phyloP scores from a whole-genome alignment of 768 basidiomycete genomes.

The Collybiopsis luxurians region DNA sequence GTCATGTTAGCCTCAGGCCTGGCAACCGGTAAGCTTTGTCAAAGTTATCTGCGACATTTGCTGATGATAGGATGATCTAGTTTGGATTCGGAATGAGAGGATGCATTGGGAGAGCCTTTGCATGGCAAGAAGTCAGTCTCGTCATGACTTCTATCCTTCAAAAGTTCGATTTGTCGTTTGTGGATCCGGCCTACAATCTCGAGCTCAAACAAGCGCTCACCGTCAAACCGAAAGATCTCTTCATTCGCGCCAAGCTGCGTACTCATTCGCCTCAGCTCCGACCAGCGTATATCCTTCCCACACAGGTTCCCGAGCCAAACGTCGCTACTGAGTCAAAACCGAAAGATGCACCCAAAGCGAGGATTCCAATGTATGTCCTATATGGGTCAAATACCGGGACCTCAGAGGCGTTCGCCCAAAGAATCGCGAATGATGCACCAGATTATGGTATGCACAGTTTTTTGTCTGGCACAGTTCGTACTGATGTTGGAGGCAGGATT shows the following conservation, averaged over 20 bases:
- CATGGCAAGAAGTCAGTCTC: conserved; percentile 46
- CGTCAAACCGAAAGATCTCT: conserved; percentile 42
- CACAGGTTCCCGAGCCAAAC: conserved; percentile 9
- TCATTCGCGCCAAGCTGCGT: conserved; percentile 37
- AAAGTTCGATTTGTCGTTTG: conserved; percentile 42
- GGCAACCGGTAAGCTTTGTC: conserved; percentile 34
- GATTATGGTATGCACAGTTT: conserved; percentile 27
- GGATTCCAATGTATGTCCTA: conserved; percentile 33
- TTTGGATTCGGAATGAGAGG: conserved; percentile 16
- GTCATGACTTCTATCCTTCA: conserved; percentile 40
- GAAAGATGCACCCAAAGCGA: conserved; percentile 3
- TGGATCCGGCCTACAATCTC: conserved; percentile 42
- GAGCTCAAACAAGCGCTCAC: conserved; percentile 43
- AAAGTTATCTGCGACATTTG: neutral
- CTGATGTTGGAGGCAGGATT: conserved; percentile 26
- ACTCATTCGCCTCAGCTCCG: conserved; percentile 14
- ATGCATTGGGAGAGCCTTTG: conserved; percentile 40
- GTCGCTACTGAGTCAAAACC: neutral
- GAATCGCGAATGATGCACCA: conserved; percentile 36
- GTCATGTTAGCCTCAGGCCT: conserved; percentile 33
- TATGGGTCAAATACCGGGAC: conserved; percentile 50
- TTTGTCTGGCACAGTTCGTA: no score
- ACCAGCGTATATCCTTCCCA: conserved; percentile 16
- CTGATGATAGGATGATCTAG: conserved; percentile 20
- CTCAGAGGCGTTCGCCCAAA: conserved; percentile 45